Evolutionary conservation across 2,329 filamentous ascomycete genomes (phyloP), one percentile per base, ranked within the genome.

Genomic region (Madurella mycetomatis): DNA sequence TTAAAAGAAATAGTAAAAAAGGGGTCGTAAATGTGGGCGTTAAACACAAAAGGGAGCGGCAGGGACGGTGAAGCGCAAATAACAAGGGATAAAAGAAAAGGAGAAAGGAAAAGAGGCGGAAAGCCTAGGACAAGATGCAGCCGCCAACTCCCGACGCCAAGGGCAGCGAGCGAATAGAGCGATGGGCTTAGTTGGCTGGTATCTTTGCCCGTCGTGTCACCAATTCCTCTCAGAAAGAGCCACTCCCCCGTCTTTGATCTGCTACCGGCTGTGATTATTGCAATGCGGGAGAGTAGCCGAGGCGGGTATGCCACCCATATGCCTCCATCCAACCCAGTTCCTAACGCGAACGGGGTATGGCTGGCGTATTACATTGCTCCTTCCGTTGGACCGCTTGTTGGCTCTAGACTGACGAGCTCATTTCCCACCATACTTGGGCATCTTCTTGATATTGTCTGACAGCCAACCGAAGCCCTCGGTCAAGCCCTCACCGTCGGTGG

Each of bases 381-480:
- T 25, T 25, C 25, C 25, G 25, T 25, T 25, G 25, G 25, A 25
- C 25, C 25, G 25, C 25, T 12, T 17, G 39, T 17, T 41, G 39
- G 15, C 19, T 5, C 16, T 11, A 17, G 5, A 19, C 16, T 7
- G 9, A 18, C 41, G 16, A 18, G 11, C 47, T 60, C 44, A 56
- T 59, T 60, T 58, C 44, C 52, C 55, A 48, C 51, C 48, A 49
- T 58, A 58, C 76, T 82, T 82, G 53, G 71, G 73, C 30, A 79
- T 51, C 42, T 58, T 75, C 76, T 92, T 92, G 74, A 92, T 86
- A 68, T 91, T 92, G 74, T 90, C 90, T 61, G 87, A 90, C 62
- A 92, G 78, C 88, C 88, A 92, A 51, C 85, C 86, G 69, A 94
- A 75, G 62, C 89, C 89, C 73, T 92, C 88, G 62, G 90, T 81